Base-by-base conservation (phyloP, 1,284 basidiomycete genomes). In the Trichosporon asahii region DNA sequence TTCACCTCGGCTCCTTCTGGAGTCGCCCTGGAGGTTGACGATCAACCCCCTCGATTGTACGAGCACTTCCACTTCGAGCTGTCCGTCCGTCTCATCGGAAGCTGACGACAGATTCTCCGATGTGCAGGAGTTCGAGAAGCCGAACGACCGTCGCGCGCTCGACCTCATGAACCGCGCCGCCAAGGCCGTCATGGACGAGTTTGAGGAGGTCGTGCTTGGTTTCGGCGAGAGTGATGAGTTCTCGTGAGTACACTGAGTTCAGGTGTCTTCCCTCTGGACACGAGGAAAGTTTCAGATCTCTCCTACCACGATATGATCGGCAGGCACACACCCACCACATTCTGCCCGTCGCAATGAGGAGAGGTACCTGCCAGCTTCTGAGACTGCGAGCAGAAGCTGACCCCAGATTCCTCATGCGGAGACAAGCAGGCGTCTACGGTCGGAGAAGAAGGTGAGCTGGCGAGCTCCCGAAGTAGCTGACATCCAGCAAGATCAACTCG, bases 171-270 rank as follows among this genome's bases (percentile, higher is more conserved):
- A 99, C 80, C 87, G 88, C 70, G 93, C 95, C 0, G 96, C 97
- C 0, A 86, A 86, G 73, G 85, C 89, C 60, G 87, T 97, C 40
- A 92, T 99, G 91, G 84, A 89, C 44, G 89, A 91, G 77, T 90
- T 91, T 77, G 87, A 88, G 60, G 93, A 95, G 79, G 88, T 96
- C 66, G 85, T 93, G 6, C 86, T 95, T 33, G 96, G 88, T 0
- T 99, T 97, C 81, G 96, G 96, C 1, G 93, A 99, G 85, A 96
- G 94, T 53, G 97, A 99, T 82, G 97, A 99, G 83, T 98, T 89
- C 84, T 97, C 94, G 94, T 91, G 74, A 71, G 87, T 79, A 23
- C 18, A 44, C 37, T 44, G 18, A 44, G 4, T n/a, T 15, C 1
- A 4, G 21, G n/a, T 25, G 25, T 23, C 33, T 14, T 53, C n/a